Base-by-base conservation (phyloP, 345 rosid species). In the Euphorbia peplus region DNA sequence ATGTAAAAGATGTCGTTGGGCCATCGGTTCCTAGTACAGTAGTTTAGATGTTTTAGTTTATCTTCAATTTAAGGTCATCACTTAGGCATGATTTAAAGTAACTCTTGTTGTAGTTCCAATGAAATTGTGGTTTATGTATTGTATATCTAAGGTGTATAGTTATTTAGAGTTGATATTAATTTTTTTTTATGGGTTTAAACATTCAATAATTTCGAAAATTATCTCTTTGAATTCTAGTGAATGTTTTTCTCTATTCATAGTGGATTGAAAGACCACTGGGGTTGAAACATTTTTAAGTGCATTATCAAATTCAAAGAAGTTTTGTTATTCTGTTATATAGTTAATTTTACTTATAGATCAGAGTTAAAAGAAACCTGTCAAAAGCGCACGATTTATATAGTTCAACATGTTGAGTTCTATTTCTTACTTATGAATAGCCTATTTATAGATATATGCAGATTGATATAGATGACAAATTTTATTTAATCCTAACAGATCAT, bases 401-500 rank as follows among this genome's bases (percentile, higher is more conserved):
- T 14, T 15, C n/a, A 35, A 35, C n/a, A 35, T 35, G 26, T 32
- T 60, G 47, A 60, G 28, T 60, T 60, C 3, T 60, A 10, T 60
- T 60, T 60, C 48, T 60, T 60, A 25, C 47, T 37, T 37, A 21
- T 30, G 41, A 32, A 10, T 5, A n/a, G 63, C 9, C 8, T 32
- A 19, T 37, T 59, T 26, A 15, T 16, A 29, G 1, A n/a, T 19
- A n/a, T 35, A 37, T 60, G 8, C 12, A 60, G 64, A 35, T 60
- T 60, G 47, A 60, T 60, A 12, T 9, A 9, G 14, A 60, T 60
- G 2, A 16, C 37, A 63, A 42, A 50, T 70, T 58, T 76, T 26
- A 44, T 66, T 22, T 37, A 47, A n/a, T 56, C 13, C 22, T 58
- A 54, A 63, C 65, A 77, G 73, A 73, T 76, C 67, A 74, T 52